Evolutionary conservation across 345 rosid genomes (phyloP), one percentile per base, ranked within the genome.

Genomic region (Citrus medica): DNA sequence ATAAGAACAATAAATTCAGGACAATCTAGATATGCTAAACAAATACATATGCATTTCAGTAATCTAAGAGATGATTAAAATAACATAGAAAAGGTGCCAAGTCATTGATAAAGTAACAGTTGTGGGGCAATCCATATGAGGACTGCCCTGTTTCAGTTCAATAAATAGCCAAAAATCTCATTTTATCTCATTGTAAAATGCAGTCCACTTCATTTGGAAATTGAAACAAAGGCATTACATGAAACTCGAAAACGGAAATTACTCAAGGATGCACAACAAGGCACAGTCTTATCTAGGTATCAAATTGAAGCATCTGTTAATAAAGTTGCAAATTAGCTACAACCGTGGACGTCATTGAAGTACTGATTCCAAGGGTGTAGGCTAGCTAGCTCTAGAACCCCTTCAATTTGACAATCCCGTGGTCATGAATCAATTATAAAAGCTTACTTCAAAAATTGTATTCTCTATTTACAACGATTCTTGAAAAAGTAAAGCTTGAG

Each of bases 211-310:
- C 56, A 27, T 66, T 63, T 46, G 51, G 17, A 12, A 46, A 46
- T 48, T 13, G 9, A 77, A 58, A 22, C 6, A 58, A 58, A 58
- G 59, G 56, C 60, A 17, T 17, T 59, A 42, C 33, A 73, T 13
- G 81, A 33, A 75, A 53, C 51, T 9, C 28, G 10, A 21, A 13
- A 46, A 46, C 5, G 17, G 1, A 37, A 24, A 40, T 46, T 48
- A 21, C 21, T 42, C 27, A 33, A 24, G 67, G 38, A 51, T 58
- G 62, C 32, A 48, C 25, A 56, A 22, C 28, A 42, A 62, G 80
- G 56, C 78, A 66, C 10, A 3, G 71, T 81, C 84, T 74, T 78
- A 78, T 81, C 79, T 60, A 46, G 76, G 78, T 53, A 70, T 76
- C 75, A 73, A 64, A 67, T 16, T 69, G 58, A 74, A 79, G 83